Base-by-base conservation (phyloP, 768 basidiomycete genomes). In the Hygrocybe punicea region DNA sequence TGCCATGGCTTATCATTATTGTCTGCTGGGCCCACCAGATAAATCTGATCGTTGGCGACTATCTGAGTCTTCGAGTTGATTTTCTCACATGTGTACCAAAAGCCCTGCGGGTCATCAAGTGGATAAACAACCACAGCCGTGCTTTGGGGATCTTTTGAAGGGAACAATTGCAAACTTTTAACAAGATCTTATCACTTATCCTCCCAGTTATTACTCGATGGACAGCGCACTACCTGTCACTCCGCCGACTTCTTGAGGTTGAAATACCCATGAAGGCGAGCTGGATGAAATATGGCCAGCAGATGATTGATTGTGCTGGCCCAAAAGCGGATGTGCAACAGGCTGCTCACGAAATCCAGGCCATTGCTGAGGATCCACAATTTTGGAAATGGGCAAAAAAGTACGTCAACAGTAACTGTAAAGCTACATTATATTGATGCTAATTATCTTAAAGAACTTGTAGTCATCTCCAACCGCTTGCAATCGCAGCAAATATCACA, bases 21-120 rank as follows among this genome's bases (percentile, higher is more conserved):
- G 50, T 57, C 53, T 71, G 65, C 60, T 69, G 65, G 65, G 60
- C 58, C 13, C 65, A 66, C 53, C 70, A 73, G 56, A 55, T 60
- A 23, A 65, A 64, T 51, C 61, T 72, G 1, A 59, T 71, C 9
- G 63, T 66, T 34, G 67, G 68, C 8, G 65, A 47, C 44, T 61
- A 59, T 16, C 51, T 67, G 14, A 63, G 57, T 14, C 29, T 58
- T 23, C 52, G 57, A 23, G 10, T 37, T n/a, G n/a, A 8, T 5
- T 57, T 71, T 39, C 47, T 63, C 10, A 51, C 57, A n/a, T 57
- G 55, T 33, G 58, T 68, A 14, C 62, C 47, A 55, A 29, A 29
- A 29, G 29, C 29, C 29, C 29, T 29, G 29, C 29, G 8, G 29
- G 29, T 29, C 29, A 29, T 69, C 50, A 65, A 65, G 25, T 72